These are phyloP conservation scores for Penicillium sp. DNA, from an alignment of 2,329 filamentous ascomycete species.

Conservation along the genomic window DNA sequence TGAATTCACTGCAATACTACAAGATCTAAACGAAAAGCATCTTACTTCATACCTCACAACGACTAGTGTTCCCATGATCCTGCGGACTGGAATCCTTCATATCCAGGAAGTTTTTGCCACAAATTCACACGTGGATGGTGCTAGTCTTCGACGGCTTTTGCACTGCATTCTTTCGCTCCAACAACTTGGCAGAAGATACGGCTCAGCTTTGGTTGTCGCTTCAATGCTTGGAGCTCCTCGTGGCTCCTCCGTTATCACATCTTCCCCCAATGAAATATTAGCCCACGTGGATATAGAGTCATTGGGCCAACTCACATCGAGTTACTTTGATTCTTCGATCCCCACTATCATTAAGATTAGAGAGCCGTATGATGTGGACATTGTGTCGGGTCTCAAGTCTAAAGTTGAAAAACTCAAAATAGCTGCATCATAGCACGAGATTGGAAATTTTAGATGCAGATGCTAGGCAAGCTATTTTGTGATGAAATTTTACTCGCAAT, in stretches of 20 bases:
- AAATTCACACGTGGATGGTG: neutral
- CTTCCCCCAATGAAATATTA: slow-evolving; percentile 8
- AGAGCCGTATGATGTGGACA: slow-evolving; percentile 17
- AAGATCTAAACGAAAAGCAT: slow-evolving; percentile 68
- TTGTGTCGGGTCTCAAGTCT: slow-evolving; percentile 10
- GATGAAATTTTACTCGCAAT: no score
- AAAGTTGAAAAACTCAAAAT: slow-evolving; percentile 3
- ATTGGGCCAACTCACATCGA: slow-evolving; percentile 8
- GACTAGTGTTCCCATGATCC: slow-evolving; percentile 79
- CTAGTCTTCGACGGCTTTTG: slow-evolving; percentile 3
- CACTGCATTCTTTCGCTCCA: slow-evolving; percentile 9
- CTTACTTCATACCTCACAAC: slow-evolving; percentile 78
- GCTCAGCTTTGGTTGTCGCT: slow-evolving; percentile 6
- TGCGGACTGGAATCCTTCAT: slow-evolving; percentile 86
- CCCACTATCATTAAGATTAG: slow-evolving; percentile 10
- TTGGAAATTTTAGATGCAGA: neutral
- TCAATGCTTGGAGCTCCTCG: neutral
- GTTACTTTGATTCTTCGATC: neutral
- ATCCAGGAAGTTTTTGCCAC: slow-evolving; percentile 68
- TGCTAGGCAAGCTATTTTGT: no score
- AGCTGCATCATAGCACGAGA: neutral
- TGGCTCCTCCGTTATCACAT: neutral
- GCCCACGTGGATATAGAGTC: slow-evolving; percentile 12
- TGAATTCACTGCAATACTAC: slow-evolving; percentile 73
- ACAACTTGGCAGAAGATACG: slow-evolving; percentile 7